Evolutionary conservation across 495 filamentous ascomycete species (phyloP).

Genomic region (Xylaria flabelliformis): DNA sequence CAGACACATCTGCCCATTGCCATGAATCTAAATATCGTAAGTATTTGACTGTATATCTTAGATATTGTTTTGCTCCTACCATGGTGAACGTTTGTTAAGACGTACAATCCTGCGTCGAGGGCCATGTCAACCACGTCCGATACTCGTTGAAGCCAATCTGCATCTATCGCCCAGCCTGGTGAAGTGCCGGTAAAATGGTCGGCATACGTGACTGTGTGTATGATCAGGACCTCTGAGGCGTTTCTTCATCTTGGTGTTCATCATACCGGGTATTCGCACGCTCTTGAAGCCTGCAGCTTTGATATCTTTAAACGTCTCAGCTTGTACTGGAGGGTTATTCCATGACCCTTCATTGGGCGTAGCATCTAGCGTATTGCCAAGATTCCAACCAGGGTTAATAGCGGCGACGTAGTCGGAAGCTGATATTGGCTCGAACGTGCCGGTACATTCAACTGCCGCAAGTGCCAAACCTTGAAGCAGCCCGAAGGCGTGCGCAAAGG

Average conservation of each 20-base stretch:
- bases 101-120: conserved; percentile 57
- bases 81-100: conserved; percentile 66
- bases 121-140: conserved; percentile 64
- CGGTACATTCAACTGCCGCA: conserved; percentile 11
- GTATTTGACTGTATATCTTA: background rate
- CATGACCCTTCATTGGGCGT: conserved; percentile 64
- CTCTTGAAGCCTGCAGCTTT: conserved; percentile 64
- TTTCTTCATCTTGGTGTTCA: background rate
- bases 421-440: conserved; percentile 24
- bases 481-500: conserved; percentile 16
- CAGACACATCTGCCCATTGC: conserved; percentile 65
- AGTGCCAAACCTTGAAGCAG: conserved; percentile 1
- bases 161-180: conserved; percentile 60
- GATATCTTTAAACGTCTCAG: conserved; percentile 57
- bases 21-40: conserved; percentile 50
- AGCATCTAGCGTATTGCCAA: conserved; percentile 68
- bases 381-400: conserved; percentile 67
- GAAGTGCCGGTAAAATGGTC: conserved; percentile 60
- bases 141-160: conserved; percentile 64
- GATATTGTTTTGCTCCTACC: conserved; percentile 32
- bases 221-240: conserved; percentile 23
- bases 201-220: conserved; percentile 59
- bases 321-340: conserved; percentile 61
- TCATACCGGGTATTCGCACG: conserved; percentile 62
- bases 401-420: conserved; percentile 48